Percentiles rank a stretch among this genome's conserved stretches.
Conservation (phyloP, 2,329 filamentous ascomycete genomes). For the Lecanicillium sp. region DNA sequence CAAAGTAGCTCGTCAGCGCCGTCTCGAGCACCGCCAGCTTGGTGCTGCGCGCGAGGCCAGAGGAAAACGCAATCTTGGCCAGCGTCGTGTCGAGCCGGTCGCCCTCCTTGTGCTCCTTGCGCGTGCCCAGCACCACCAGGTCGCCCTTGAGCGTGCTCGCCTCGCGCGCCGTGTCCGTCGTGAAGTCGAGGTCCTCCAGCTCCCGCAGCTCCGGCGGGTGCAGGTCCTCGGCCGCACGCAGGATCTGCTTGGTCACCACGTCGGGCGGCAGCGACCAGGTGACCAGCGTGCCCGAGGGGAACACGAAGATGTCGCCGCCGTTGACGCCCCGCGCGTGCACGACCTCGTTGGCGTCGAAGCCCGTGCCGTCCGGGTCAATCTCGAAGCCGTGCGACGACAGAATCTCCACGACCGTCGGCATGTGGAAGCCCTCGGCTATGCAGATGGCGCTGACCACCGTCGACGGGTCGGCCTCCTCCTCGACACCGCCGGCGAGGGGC, state of each 20-base stretch:
- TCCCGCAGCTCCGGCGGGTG: conserved; percentile 65
- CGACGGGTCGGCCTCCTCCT: conserved; percentile 25
- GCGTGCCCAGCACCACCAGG: conserved; percentile 81
- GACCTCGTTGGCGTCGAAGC: conserved; percentile 54
- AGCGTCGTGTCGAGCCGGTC: conserved; percentile 56
- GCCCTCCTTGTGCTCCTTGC: conserved; percentile 38
- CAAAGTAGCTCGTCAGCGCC: conserved; percentile 74
- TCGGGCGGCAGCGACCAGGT: conserved; percentile 81
- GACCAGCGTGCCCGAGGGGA: conserved; percentile 88
- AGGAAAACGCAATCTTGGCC: conserved; percentile 94
- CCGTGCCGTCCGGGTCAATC: conserved; percentile 54
- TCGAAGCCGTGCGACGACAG: conserved; percentile 51
- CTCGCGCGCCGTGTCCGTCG: conserved; percentile 65
- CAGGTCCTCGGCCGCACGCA: conserved; percentile 67
- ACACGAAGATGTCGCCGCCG: conserved; percentile 86
- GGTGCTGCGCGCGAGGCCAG: conserved; percentile 82
- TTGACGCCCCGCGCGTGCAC: conserved; percentile 54
- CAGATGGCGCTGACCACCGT: conserved; percentile 52
- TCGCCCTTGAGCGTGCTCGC: conserved; percentile 77
- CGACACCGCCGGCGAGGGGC: conserved; percentile 12
- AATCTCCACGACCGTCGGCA: conserved; percentile 51
- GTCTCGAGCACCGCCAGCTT: conserved; percentile 90
- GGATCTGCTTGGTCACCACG: conserved; percentile 65
- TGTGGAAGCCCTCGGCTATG: conserved; percentile 56
- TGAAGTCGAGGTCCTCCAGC: conserved; percentile 83